Evolutionary conservation across 169 alveolate species (phyloP).

Genomic region (Plasmodium blacklocki): DNA sequence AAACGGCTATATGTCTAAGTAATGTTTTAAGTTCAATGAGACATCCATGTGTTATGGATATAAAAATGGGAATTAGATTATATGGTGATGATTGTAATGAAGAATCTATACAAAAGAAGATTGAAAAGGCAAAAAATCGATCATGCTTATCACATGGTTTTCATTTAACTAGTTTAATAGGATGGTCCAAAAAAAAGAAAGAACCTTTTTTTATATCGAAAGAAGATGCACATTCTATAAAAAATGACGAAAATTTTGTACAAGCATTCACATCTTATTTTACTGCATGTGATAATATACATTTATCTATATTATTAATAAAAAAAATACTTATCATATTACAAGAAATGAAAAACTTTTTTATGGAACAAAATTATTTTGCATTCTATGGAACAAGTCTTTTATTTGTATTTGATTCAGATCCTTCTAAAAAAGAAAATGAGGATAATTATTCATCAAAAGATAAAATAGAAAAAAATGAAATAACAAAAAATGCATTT

Average conservation of each 20-base stretch:
- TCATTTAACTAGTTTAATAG: conserved; percentile 81
- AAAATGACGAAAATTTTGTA: conserved; percentile 67
- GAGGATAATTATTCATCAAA: neutral
- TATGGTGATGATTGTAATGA: conserved; percentile 81
- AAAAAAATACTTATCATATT: conserved; percentile 69
- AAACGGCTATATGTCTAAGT: conserved; percentile 77
- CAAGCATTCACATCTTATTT: conserved; percentile 77
- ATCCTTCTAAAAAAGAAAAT: conserved; percentile 42
- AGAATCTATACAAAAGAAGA: conserved; percentile 76
- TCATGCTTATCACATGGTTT: conserved; percentile 82
- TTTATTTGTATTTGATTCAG: conserved; percentile 81
- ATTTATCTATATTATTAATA: conserved; percentile 27
- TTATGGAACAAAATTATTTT: conserved; percentile 78
- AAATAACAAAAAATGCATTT: neutral
- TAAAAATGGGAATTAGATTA: conserved; percentile 82
- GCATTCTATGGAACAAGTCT: conserved; percentile 83
- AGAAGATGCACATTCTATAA: conserved; percentile 76
- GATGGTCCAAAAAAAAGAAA: conserved; percentile 75
- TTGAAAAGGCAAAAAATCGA: conserved; percentile 77
- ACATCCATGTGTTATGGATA: conserved; percentile 84
- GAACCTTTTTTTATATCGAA: conserved; percentile 76
- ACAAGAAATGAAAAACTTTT: conserved; percentile 69
- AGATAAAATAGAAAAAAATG: neutral
- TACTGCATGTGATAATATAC: conserved; percentile 64
- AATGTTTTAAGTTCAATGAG: conserved; percentile 81